These are phyloP conservation scores for Chlamydomonas incerta DNA, from an alignment of 139 green algal species.

Conservation along the genomic window DNA sequence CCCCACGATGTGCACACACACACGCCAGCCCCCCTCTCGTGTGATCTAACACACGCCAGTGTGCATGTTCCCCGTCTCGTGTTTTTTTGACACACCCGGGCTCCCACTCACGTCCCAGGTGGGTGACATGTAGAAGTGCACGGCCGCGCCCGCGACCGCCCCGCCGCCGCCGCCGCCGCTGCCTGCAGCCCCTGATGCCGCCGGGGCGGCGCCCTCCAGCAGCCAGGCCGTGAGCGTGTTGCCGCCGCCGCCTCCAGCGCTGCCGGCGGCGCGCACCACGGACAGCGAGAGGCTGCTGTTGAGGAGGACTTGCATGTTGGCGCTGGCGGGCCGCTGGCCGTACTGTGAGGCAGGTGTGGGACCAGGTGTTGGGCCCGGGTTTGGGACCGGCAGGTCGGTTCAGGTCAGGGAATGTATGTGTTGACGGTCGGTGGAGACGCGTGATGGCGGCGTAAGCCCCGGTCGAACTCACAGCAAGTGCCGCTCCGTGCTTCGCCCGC, in stretches of 20 bases:
- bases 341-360: not conserved
- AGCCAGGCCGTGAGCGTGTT: constrained; percentile 10
- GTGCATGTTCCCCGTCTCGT: no score
- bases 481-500: no score
- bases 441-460: no score
- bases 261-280: not conserved
- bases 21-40: no score
- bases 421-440: no score
- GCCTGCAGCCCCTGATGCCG: not conserved
- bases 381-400: no score
- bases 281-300: not conserved
- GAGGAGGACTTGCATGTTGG: not conserved
- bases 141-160: not conserved
- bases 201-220: not conserved
- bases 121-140: not conserved
- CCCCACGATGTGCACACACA: not conserved
- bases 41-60: no score
- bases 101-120: not conserved
- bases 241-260: not conserved
- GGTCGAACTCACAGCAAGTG: no score
- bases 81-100: not conserved
- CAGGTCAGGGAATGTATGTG: no score
- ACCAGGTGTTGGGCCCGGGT: no score
- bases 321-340: no score
- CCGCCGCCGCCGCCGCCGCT: not conserved